Evolutionary conservation across 441 rosid species (phyloP).

Genomic region (Brassica hybrid): DNA sequence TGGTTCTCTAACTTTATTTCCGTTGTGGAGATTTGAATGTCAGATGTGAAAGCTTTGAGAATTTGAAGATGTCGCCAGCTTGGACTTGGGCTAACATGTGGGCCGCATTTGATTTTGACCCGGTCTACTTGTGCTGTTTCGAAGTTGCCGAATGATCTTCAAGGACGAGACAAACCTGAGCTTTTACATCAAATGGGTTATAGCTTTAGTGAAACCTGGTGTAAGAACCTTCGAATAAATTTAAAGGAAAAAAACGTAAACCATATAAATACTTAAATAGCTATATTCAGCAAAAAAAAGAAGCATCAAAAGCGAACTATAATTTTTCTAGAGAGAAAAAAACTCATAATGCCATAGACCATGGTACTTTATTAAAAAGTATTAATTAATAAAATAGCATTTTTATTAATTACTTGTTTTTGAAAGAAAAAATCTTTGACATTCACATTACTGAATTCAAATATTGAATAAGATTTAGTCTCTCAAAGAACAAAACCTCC

Average conservation of each 20-base stretch:
- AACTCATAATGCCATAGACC: too few relatives aligned
- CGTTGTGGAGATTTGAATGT: constrained; percentile 19
- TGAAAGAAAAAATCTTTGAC: background rate
- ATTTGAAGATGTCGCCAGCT: background rate
- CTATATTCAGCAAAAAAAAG: background rate
- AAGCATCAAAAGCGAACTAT: background rate
- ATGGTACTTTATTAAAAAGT: too few relatives aligned
- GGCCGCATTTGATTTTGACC: constrained; percentile 11
- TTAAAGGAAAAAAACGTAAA: background rate
- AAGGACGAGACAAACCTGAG: background rate
- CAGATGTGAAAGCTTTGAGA: constrained; percentile 1
- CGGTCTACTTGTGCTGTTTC: background rate
- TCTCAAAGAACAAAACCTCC: background rate
- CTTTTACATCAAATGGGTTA: background rate
- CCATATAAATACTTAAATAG: background rate
- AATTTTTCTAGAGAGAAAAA: background rate
- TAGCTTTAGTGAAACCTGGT: background rate
- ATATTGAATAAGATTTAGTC: background rate
- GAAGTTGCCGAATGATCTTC: background rate
- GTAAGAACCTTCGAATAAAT: background rate
- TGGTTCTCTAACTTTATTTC: constrained; percentile 12
- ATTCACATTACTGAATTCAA: background rate
- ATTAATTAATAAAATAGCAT: background rate
- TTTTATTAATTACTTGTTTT: background rate
- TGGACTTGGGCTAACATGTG: constrained; percentile 22